Evolutionary conservation across 228 moss, liverwort and hornwort species (phyloP), one percentile per base, ranked within the genome.

Genomic region (Sphagnum fallax): DNA sequence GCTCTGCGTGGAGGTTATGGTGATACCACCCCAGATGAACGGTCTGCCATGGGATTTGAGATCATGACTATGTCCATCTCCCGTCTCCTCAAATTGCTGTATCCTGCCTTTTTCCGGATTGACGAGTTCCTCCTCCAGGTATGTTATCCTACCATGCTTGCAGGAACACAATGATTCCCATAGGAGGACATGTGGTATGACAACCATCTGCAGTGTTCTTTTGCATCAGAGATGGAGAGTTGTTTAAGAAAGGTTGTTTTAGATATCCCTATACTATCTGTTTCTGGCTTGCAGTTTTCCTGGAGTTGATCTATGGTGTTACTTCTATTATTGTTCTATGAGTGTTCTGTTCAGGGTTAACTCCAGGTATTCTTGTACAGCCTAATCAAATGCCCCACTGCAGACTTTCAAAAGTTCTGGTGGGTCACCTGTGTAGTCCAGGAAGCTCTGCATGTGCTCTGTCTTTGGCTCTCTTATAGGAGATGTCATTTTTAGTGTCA

Each of bases 121-220:
- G 97, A 98, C 69, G 89, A 91, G 69, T 91, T 75, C 70, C 75
- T 97, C 11, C 83, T 81, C 57, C 79, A 93, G 97, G 97, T 92
- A 74, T 52, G 71, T 75, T 48, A 50, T 32, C 18, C 16, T 59
- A n/a, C 69, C 14, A 48, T 32, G 32, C 32, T 32, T 32, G 32
- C 10, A 18, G 14, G 4, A 14, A 9, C 51, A 14, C 16, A 5
- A 5, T 16, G 11, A 16, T 6, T 11, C 32, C 10, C 47, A 8
- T 65, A 6, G 51, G 65, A 9, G 16, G 16, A 61, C 7, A 6
- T 6, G 2, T 47, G 51, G n/a, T 48, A 8, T 6, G 6, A 48
- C 65, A 65, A 15, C 49, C 9, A 32, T 32, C 32, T 32, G 32
- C 32, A 32, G 32, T 32, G 32, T 32, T 32, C 32, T 32, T 32